phyloP scores from a whole-genome alignment of 1,139 yeast species.

The Debaryomycetaceae sp. region DNA sequence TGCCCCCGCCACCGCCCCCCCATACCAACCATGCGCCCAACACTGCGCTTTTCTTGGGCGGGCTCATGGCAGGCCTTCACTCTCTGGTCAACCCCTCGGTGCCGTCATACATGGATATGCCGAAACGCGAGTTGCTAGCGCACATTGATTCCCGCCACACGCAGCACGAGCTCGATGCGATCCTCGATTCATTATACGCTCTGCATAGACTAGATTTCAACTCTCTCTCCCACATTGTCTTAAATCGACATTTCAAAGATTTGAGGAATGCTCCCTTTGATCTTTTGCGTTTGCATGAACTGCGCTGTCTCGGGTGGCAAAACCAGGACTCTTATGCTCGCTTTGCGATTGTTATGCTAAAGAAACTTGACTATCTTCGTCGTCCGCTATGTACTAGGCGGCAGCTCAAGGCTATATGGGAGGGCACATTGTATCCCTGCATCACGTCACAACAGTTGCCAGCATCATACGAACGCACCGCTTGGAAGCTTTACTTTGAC shows the following conservation, averaged over 20 bases:
- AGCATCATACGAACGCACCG: slow-evolving; percentile 31
- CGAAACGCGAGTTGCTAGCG: slow-evolving; percentile 8
- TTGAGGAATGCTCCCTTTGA: slow-evolving; percentile 14
- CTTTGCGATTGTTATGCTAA: slow-evolving; percentile 21
- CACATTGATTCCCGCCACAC: slow-evolving; percentile 13
- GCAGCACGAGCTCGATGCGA: slow-evolving; percentile 14
- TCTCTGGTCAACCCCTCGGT: slow-evolving; percentile 5
- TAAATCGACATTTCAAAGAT: slow-evolving; percentile 16
- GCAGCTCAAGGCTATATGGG: slow-evolving; percentile 19
- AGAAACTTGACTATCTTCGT: slow-evolving; percentile 24
- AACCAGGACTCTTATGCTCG: slow-evolving; percentile 9
- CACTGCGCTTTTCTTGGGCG: slow-evolving; percentile 9
- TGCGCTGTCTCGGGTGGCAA: slow-evolving; percentile 7
- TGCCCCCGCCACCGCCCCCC: no score
- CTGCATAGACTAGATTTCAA: slow-evolving; percentile 17
- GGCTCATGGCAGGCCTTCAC: slow-evolving; percentile 12
- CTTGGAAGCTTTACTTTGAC: slow-evolving; percentile 34
- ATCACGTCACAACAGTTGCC: slow-evolving; percentile 15
- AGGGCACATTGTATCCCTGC: slow-evolving; percentile 14
- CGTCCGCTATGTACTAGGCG: slow-evolving; percentile 22
- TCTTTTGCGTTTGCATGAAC: neutral
- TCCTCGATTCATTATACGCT: no score
- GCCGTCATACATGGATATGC: slow-evolving; percentile 1
- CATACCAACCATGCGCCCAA: neutral
- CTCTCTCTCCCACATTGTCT: slow-evolving; percentile 17